Conservation (phyloP, 805 yeast species). For the Clavispora carvajalis region DNA sequence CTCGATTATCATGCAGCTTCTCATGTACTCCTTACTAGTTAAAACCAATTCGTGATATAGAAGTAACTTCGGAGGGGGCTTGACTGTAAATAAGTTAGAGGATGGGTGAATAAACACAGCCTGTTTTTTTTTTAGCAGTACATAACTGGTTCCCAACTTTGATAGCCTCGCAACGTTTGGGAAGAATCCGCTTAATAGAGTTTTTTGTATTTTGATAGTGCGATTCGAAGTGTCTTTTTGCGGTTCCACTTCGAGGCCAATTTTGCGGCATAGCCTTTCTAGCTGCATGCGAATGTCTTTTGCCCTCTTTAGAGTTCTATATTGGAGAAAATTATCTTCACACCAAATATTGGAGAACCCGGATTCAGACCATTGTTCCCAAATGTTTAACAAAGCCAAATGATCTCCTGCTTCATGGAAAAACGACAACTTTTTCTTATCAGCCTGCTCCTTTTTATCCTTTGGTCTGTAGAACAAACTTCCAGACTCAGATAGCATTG, state of each 20-base stretch:
- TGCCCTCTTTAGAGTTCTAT: slow-evolving; percentile 63
- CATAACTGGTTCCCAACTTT: slow-evolving; percentile 63
- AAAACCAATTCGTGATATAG: slow-evolving; percentile 79
- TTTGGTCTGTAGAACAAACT: slow-evolving; percentile 68
- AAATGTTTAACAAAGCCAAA: slow-evolving; percentile 65
- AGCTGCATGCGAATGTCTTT: slow-evolving; percentile 70
- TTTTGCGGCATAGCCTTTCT: slow-evolving; percentile 50
- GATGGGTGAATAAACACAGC: slow-evolving; percentile 85
- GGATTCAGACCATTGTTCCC: slow-evolving; percentile 67
- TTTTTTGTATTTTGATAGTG: slow-evolving; percentile 37
- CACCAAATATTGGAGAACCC: slow-evolving; percentile 80
- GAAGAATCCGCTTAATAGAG: slow-evolving; percentile 65
- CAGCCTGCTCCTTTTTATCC: slow-evolving; percentile 62
- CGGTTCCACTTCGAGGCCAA: slow-evolving; percentile 33
- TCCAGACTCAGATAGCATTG: slow-evolving; percentile 80
- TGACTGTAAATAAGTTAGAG: slow-evolving; percentile 55
- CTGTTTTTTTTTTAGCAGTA: slow-evolving; percentile 60
- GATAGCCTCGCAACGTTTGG: slow-evolving; percentile 58
- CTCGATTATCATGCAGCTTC: slow-evolving; percentile 67
- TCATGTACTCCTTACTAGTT: slow-evolving; percentile 86
- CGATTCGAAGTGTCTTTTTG: slow-evolving; percentile 20
- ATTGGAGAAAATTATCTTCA: slow-evolving; percentile 73
- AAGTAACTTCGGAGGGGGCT: slow-evolving; percentile 70
- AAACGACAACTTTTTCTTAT: slow-evolving; percentile 55
- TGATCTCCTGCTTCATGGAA: slow-evolving; percentile 68